A percentile compares a stretch with the other conserved stretches of the same genome.
Conservation (phyloP, 768 basidiomycete genomes). For the Boletales sp. region DNA sequence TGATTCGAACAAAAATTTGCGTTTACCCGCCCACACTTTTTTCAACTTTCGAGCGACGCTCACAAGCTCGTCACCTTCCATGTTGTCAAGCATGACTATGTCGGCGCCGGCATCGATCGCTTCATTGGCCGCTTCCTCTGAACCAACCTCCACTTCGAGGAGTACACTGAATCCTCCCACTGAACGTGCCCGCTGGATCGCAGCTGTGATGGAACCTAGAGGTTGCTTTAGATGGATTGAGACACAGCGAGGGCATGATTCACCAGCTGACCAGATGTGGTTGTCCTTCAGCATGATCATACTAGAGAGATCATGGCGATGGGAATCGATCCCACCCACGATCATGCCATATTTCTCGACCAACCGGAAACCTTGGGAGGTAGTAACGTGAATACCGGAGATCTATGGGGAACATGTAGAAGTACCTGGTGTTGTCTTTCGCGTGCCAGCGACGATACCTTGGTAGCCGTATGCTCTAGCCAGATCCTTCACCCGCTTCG, state of each 20-base stretch:
- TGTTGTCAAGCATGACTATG: slow-evolving; percentile 94
- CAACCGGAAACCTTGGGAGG: slow-evolving; percentile 71
- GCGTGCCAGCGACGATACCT: slow-evolving; percentile 89
- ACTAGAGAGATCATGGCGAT: slow-evolving; percentile 93
- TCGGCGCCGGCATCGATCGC: slow-evolving; percentile 97
- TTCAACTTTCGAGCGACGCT: slow-evolving; percentile 67
- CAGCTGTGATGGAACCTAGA: slow-evolving; percentile 84
- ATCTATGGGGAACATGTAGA: not conserved
- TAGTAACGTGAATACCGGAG: slow-evolving; percentile 6
- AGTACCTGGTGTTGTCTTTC: slow-evolving; percentile 92
- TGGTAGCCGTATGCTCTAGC: slow-evolving; percentile 76
- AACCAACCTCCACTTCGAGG: slow-evolving; percentile 90
- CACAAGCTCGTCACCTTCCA: slow-evolving; percentile 72
- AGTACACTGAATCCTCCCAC: slow-evolving; percentile 91
- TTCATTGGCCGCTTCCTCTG: slow-evolving; percentile 89
- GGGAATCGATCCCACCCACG: slow-evolving; percentile 93
- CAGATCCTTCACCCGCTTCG: slow-evolving; percentile 74
- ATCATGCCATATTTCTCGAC: slow-evolving; percentile 99
- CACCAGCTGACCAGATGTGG: slow-evolving; percentile 96
- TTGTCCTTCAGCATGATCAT: slow-evolving; percentile 99
- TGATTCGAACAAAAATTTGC: slow-evolving; percentile 88
- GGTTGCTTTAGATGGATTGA: slow-evolving; percentile 2
- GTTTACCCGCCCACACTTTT: slow-evolving; percentile 73
- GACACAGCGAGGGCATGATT: slow-evolving; percentile 10
- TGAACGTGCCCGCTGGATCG: slow-evolving; percentile 78